Percentiles rank a stretch among this genome's conserved stretches.
Conservation (phyloP, 2,329 filamentous ascomycete genomes). For the Paraphaeosphaeria sporulosa region DNA sequence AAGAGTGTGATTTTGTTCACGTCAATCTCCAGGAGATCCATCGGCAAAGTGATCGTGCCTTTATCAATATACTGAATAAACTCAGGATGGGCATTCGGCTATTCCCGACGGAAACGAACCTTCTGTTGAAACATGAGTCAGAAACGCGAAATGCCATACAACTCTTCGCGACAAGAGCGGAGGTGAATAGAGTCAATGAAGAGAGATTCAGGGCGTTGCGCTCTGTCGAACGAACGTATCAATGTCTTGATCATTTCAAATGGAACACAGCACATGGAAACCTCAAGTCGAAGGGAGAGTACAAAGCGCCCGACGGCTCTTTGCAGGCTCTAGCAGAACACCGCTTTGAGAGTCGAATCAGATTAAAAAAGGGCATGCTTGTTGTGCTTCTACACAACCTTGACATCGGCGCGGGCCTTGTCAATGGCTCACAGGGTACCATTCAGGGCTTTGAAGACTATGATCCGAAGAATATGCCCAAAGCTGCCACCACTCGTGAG, state of each 20-base stretch:
- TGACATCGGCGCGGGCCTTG: slow-evolving; percentile 38
- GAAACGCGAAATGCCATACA: slow-evolving; percentile 54
- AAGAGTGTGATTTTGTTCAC: slow-evolving; percentile 60
- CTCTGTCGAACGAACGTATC: slow-evolving; percentile 33
- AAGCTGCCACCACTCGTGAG: slow-evolving; percentile 18
- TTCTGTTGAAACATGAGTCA: slow-evolving; percentile 57
- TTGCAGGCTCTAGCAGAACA: slow-evolving; percentile 49
- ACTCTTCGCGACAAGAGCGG: slow-evolving; percentile 53
- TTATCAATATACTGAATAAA: slow-evolving; percentile 65
- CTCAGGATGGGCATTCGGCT: slow-evolving; percentile 58
- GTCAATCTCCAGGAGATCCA: slow-evolving; percentile 64
- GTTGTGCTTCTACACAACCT: slow-evolving; percentile 63
- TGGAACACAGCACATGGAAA: slow-evolving; percentile 42
- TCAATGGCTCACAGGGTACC: slow-evolving; percentile 46
- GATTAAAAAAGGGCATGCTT: slow-evolving; percentile 60
- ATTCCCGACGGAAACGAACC: slow-evolving; percentile 45
- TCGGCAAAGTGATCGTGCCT: slow-evolving; percentile 62
- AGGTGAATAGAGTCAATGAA: slow-evolving; percentile 45
- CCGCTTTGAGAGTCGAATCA: slow-evolving; percentile 53
- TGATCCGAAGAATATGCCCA: slow-evolving; percentile 39
- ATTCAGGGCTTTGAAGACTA: slow-evolving; percentile 49
- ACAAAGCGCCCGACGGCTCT: slow-evolving; percentile 28
- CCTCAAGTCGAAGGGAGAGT: slow-evolving; percentile 23
- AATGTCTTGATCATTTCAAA: slow-evolving; percentile 53
- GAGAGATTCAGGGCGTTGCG: slow-evolving; percentile 42